Conservation (phyloP, 2,329 filamentous ascomycete genomes). For the Pseudogymnoascus sp. region DNA sequence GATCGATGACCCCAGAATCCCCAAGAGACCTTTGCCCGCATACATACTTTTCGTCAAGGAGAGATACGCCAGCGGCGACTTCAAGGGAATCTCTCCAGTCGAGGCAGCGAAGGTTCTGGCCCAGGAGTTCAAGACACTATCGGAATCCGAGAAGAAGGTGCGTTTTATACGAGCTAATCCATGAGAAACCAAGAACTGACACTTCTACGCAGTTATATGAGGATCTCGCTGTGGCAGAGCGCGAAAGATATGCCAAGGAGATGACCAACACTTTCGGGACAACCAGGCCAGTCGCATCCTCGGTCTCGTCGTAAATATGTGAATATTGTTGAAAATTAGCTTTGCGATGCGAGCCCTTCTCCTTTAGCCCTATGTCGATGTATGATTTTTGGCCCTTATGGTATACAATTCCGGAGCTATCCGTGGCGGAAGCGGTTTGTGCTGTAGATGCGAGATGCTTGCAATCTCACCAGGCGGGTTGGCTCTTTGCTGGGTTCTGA, state of each 20-base stretch:
- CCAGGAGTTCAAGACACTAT: conserved; percentile 44
- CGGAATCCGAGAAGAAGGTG: conserved; percentile 43
- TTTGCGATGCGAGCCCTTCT: not conserved
- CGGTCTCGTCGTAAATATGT: not conserved
- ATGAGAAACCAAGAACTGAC: not conserved
- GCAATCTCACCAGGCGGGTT: not conserved
- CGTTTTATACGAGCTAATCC: not conserved
- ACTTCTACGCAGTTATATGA: not conserved
- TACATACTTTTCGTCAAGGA: conserved; percentile 42
- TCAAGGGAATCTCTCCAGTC: conserved; percentile 37
- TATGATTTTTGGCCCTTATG: conserved; percentile 8
- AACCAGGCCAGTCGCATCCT: not conserved
- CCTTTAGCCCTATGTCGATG: not conserved
- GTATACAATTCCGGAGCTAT: conserved; percentile 9
- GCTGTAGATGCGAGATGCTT: not conserved
- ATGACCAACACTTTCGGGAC: not conserved
- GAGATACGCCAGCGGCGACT: conserved; percentile 42
- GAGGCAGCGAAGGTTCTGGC: conserved; percentile 39
- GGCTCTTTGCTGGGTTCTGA: not conserved
- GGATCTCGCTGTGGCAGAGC: not conserved
- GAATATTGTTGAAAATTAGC: conserved; percentile 9
- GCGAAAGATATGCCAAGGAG: conserved; percentile 2
- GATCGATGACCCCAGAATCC: conserved; percentile 49
- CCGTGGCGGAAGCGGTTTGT: not conserved
- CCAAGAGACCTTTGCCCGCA: conserved; percentile 37